Base-by-base conservation (phyloP, 371 early-diverging fungal species). In the Mortierella sp. region DNA sequence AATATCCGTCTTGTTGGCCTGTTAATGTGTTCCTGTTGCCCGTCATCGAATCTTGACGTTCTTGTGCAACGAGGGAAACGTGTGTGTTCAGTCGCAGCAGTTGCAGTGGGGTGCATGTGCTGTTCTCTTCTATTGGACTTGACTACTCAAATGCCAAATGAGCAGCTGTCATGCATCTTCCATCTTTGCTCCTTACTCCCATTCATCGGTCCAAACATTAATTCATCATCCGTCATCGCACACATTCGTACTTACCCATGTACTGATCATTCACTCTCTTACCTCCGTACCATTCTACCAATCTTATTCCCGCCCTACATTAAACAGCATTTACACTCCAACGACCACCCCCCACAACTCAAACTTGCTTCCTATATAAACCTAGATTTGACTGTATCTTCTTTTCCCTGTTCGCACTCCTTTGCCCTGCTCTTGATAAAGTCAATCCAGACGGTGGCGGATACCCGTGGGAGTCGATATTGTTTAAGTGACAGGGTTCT, bases 391-490 rank as follows among this genome's bases (percentile, higher is more conserved):
- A 11, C 28, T 45, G 41, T 62, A 21, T 24, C 28, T 45, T 43
- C 47, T 45, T 62, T 24, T n/a, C 15, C 7, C 16, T 41, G 40
- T 24, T 43, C 62, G 36, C 11, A 38, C 47, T 62, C 62, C 47
- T 45, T n/a, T n/a, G 4, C 62, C 43, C 62, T 62, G 43, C 28
- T 24, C 62, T 24, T 11, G 4, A n/a, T 41, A 60, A 28, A 15
- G 47, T 41, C 22, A 41, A 40, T 24, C 47, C 47, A 62, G 62
- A 62, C 43, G 43, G 47, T 24, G 62, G 47, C 24, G 62, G 43
- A 40, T 10, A 38, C 62, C 60, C 40, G 62, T 62, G 47, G 62
- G 62, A 62, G 62, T 41, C 47, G 47, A 62, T 62, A 62, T 62
- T 62, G 24, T 13, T n/a, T 45, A 45, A 43, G 62, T 45, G 24